Base-by-base conservation (phyloP, 2,329 filamentous ascomycete genomes). In the Cordyceps farinosa region DNA sequence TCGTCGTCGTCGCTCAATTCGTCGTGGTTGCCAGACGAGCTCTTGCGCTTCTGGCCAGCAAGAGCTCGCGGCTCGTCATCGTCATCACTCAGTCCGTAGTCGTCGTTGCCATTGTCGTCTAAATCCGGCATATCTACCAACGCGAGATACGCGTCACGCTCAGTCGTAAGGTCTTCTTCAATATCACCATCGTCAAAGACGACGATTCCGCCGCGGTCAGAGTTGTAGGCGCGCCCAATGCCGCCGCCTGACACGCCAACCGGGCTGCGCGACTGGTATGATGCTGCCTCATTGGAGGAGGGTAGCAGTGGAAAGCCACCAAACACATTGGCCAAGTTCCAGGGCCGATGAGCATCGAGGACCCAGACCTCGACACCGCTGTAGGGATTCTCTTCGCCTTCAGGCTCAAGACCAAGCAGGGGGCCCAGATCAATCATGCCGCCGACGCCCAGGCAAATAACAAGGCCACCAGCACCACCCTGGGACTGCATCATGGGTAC, bases 181-280 rank as follows among this genome's bases (percentile, higher is more conserved):
- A 99, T 93, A 74, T 99, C 95, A 1, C 94, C 95, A 72, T 98
- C 95, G 71, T 98, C 95, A 74, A 95, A 96, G 2, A 97, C 92
- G 65, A 99, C 86, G 48, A 99, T 90, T 0, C 95, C 95, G 22
- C 94, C 94, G 71, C 84, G 89, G 36, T 91, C 90, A 5, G 90
- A 87, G 67, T 85, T 88, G 73, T 96, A 97, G 0, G 82, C 79
- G 15, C 86, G 84, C 32, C 85, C 82, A 57, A 98, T 85, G 63
- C 86, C 86, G 1, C 93, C 94, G 51, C 86, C 86, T 27, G 85
- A 83, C 3, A 97, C 86, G 9, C 93, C 92, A 11, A 76, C 71
- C 7, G 85, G 85, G 66, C 83, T 84, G 65, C 83, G 80, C 48
- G 82, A 73, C 69, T 80, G 76, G 65, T 80, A 79, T 48, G 75